These are phyloP conservation scores for Sclerotinia borealis DNA, from an alignment of 2,329 filamentous ascomycete genomes.

Conservation along the genomic window DNA sequence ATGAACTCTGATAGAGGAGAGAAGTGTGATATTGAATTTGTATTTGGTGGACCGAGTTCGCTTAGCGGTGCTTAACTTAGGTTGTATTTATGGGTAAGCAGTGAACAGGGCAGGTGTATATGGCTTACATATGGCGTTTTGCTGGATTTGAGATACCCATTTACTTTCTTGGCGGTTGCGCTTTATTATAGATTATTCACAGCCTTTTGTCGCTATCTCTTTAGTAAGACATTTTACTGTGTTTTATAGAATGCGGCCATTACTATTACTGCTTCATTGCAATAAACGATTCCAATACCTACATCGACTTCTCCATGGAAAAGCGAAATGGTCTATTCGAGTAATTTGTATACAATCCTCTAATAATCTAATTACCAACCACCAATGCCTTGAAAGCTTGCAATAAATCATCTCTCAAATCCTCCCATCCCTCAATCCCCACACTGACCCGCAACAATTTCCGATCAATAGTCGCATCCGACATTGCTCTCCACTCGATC, in stretches of 20 bases:
- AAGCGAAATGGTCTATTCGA: not conserved
- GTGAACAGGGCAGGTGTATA: not conserved
- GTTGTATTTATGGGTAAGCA: not conserved
- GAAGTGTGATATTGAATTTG: slow-evolving; percentile 19
- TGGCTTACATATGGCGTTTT: slow-evolving; percentile 2
- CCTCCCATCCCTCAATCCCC: slow-evolving; percentile 81
- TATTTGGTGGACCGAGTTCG: slow-evolving; percentile 18
- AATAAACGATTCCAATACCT: not conserved
- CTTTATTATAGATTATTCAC: not conserved
- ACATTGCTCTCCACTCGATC: slow-evolving; percentile 95
- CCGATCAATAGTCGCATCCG: slow-evolving; percentile 65
- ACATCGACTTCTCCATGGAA: not conserved
- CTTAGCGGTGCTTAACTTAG: not conserved
- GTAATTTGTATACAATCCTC: not conserved
- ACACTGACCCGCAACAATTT: slow-evolving; percentile 74
- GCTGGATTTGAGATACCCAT: slow-evolving; percentile 6
- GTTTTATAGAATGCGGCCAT: not conserved
- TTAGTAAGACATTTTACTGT: not conserved
- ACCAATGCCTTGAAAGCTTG: slow-evolving; percentile 49
- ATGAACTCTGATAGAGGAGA: slow-evolving; percentile 7
- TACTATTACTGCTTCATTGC: not conserved
- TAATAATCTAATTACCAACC: not conserved
- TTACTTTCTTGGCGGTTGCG: slow-evolving; percentile 10
- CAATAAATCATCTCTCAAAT: slow-evolving; percentile 70
- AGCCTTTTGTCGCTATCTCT: not conserved